These are phyloP conservation scores for Liquidambar formosana DNA, from an alignment of 164 flowering plant genomes.

Conservation along the genomic window DNA sequence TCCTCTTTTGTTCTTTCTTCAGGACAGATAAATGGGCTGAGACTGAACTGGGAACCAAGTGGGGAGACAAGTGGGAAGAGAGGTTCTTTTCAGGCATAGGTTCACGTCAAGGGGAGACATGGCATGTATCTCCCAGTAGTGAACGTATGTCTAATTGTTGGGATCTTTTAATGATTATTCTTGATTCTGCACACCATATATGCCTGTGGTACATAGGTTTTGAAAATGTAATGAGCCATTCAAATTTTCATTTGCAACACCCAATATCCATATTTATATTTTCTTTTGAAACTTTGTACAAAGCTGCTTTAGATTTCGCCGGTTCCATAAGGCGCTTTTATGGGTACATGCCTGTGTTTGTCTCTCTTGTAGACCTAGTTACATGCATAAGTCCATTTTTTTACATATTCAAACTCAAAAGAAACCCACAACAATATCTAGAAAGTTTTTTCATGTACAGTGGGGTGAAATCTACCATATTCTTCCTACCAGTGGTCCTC, in stretches of 20 bases:
- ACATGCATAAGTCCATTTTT: too few species aligned
- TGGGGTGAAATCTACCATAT: too few species aligned
- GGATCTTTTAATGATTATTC: not conserved
- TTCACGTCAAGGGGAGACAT: conserved; percentile 97
- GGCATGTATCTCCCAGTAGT: conserved; percentile 87
- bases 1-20: conserved; percentile 23
- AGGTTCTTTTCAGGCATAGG: conserved; percentile 91
- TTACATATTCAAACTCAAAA: too few species aligned
- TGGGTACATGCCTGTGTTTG: too few species aligned
- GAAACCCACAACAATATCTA: too few species aligned
- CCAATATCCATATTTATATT: not conserved
- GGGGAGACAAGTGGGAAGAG: conserved; percentile 99
- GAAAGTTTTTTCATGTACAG: too few species aligned
- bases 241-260: not conserved
- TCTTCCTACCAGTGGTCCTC: too few species aligned
- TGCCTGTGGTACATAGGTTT: not conserved
- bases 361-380: too few species aligned
- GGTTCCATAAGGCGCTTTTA: too few species aligned
- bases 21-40: conserved; percentile 99
- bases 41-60: conserved; percentile 93
- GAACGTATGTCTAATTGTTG: conserved; percentile 61
- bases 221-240: not conserved
- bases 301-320: too few species aligned
- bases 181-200: not conserved
- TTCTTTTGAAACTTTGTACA: too few species aligned